phyloP scores from a whole-genome alignment of 257 asterid genomes.

The Penstemon newberryi region DNA sequence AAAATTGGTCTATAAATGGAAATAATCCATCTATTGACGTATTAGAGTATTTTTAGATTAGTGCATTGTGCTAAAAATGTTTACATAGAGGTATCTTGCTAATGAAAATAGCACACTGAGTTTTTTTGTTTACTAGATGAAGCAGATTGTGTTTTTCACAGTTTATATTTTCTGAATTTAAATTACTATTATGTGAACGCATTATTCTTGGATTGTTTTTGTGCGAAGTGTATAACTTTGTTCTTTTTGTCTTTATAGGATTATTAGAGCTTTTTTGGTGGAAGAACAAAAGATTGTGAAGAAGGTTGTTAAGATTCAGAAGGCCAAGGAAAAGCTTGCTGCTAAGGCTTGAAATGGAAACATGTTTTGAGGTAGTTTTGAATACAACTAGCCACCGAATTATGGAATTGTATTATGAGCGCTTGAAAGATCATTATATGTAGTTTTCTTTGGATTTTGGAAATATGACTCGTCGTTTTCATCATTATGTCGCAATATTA shows the following conservation, averaged over 20 bases:
- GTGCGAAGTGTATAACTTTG: not conserved
- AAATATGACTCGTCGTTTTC: conserved; percentile 8
- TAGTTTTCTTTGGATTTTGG: conserved; percentile 24
- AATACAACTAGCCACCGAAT: conserved; percentile 19
- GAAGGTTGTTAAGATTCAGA: conserved; percentile 63
- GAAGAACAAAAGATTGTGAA: conserved; percentile 63
- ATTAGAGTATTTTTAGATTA: no score
- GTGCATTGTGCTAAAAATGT: no score
- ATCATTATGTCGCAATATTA: conserved; percentile 30
- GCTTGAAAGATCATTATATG: conserved; percentile 19
- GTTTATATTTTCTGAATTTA: no score
- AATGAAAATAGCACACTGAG: no score
- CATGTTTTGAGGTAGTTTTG: conserved; percentile 27
- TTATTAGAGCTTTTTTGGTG: conserved; percentile 57
- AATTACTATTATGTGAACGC: no score
- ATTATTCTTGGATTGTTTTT: not conserved
- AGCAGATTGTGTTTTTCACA: no score
- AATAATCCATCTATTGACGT: no score
- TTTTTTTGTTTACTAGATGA: no score
- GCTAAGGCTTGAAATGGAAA: conserved; percentile 35
- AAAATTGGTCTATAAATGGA: no score
- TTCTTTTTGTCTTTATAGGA: conserved; percentile 28
- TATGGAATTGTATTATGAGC: conserved; percentile 27
- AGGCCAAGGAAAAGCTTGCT: conserved; percentile 53
- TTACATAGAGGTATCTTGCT: no score